phyloP scores from a whole-genome alignment of 305 asterid species.

The Fraxinus ornus region DNA sequence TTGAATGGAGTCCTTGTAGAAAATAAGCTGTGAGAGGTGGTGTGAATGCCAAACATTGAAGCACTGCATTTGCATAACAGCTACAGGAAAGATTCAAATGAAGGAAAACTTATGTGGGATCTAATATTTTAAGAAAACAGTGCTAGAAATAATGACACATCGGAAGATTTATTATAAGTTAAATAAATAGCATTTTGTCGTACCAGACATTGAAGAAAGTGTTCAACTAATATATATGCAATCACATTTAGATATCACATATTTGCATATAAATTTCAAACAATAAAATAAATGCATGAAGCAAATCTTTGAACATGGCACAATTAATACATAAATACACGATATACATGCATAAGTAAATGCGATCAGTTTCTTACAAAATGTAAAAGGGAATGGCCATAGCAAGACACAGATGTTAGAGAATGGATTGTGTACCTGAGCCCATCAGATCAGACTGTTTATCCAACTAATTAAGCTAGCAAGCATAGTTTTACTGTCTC shows the following conservation, averaged over 20 bases:
- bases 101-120: neutral
- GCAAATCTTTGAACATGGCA: neutral
- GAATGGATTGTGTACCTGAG: neutral
- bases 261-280: neutral
- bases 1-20: constrained; percentile 75
- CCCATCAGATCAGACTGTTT: constrained; percentile 16
- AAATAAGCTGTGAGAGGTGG: constrained; percentile 88
- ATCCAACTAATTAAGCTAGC: neutral
- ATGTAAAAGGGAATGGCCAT: neutral
- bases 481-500: neutral
- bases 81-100: constrained; percentile 44
- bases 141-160: neutral
- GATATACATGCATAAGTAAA: neutral
- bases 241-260: neutral
- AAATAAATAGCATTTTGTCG: neutral
- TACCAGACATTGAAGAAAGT: neutral
- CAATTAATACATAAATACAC: neutral
- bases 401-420: neutral
- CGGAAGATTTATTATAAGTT: constrained; percentile 5
- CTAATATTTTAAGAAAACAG: constrained; percentile 14
- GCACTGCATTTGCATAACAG: constrained; percentile 85
- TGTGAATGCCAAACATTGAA: constrained; percentile 77
- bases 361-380: neutral
- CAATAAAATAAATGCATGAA: neutral
- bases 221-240: neutral